Conservation (phyloP, 768 basidiomycete genomes). For the Podaxis sp. region DNA sequence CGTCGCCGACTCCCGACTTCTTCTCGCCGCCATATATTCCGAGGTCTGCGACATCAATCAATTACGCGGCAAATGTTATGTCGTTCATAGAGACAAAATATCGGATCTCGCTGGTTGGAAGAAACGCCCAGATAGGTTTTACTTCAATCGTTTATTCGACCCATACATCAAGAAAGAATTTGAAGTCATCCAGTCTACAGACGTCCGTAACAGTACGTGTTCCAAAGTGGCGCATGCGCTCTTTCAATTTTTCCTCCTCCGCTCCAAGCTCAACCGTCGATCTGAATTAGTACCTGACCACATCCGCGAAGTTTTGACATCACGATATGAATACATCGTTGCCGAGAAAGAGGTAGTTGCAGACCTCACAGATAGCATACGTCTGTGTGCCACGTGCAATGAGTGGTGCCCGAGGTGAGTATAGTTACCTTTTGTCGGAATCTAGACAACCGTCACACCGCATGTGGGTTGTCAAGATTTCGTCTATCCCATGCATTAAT, state of each 20-base stretch:
- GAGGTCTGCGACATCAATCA: slow-evolving; percentile 95
- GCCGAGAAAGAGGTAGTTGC: slow-evolving; percentile 92
- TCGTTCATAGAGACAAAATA: slow-evolving; percentile 94
- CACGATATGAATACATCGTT: slow-evolving; percentile 92
- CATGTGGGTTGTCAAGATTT: slow-evolving; percentile 15
- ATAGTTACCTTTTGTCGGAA: background rate
- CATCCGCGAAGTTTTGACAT: slow-evolving; percentile 73
- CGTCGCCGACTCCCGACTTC: slow-evolving; percentile 86
- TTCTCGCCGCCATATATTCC: slow-evolving; percentile 94
- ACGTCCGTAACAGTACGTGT: slow-evolving; percentile 84
- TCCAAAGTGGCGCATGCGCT: slow-evolving; percentile 6
- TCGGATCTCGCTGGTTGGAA: slow-evolving; percentile 93
- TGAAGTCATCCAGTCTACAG: slow-evolving; percentile 86
- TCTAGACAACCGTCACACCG: slow-evolving; percentile 13
- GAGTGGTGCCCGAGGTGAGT: slow-evolving; percentile 89
- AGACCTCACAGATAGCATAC: slow-evolving; percentile 83
- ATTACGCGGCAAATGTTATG: slow-evolving; percentile 90
- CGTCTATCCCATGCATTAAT: slow-evolving; percentile 17
- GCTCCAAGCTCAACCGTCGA: slow-evolving; percentile 20
- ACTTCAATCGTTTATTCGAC: slow-evolving; percentile 94
- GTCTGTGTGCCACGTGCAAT: slow-evolving; percentile 82
- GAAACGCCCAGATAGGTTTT: slow-evolving; percentile 92
- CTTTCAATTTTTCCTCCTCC: slow-evolving; percentile 1
- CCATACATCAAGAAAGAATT: slow-evolving; percentile 98
- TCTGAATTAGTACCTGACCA: slow-evolving; percentile 68